These are phyloP conservation scores for Lepidopterella palustris DNA, from an alignment of 495 filamentous ascomycete species.

Conservation along the genomic window DNA sequence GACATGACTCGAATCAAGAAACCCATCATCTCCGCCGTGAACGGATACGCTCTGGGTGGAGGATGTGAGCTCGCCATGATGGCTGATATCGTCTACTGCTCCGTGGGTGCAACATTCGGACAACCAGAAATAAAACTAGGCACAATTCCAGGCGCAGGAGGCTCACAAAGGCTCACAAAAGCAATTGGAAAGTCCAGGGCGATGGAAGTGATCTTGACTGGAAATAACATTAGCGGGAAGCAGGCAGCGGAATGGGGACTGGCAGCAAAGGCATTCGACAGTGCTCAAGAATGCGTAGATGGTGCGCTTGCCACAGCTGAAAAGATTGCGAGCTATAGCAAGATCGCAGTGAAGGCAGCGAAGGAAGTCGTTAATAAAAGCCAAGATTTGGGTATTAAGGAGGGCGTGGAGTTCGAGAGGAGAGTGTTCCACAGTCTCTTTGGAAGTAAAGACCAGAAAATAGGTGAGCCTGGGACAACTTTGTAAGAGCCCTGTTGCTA, in stretches of 20 bases:
- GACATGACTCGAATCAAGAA: conserved; percentile 73
- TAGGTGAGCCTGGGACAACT: conserved; percentile 49
- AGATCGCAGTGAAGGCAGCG: conserved; percentile 75
- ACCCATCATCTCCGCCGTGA: conserved; percentile 87
- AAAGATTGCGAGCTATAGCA: conserved; percentile 76
- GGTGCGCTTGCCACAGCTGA: conserved; percentile 73
- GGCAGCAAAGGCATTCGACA: conserved; percentile 74
- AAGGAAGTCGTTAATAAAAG: conserved; percentile 99
- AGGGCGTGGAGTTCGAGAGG: conserved; percentile 92
- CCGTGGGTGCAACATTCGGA: conserved; percentile 73
- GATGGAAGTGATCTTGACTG: conserved; percentile 92
- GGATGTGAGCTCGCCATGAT: conserved; percentile 98
- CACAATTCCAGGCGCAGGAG: conserved; percentile 85
- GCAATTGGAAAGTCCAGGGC: conserved; percentile 84
- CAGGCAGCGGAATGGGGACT: conserved; percentile 89
- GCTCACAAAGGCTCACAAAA: conserved; percentile 78
- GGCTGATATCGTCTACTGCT: conserved; percentile 92
- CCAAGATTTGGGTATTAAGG: conserved; percentile 75
- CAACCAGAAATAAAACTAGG: conserved; percentile 96
- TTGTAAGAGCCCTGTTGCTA: not conserved
- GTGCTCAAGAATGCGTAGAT: conserved; percentile 72
- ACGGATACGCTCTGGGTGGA: conserved; percentile 88
- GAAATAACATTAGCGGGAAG: conserved; percentile 68
- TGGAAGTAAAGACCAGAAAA: conserved; percentile 92
- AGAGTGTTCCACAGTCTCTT: conserved; percentile 88